Percentiles rank a stretch among this genome's conserved stretches.
Evolutionary conservation across 257 asterid species (phyloP).

Genomic region (Eustoma russellianum): DNA sequence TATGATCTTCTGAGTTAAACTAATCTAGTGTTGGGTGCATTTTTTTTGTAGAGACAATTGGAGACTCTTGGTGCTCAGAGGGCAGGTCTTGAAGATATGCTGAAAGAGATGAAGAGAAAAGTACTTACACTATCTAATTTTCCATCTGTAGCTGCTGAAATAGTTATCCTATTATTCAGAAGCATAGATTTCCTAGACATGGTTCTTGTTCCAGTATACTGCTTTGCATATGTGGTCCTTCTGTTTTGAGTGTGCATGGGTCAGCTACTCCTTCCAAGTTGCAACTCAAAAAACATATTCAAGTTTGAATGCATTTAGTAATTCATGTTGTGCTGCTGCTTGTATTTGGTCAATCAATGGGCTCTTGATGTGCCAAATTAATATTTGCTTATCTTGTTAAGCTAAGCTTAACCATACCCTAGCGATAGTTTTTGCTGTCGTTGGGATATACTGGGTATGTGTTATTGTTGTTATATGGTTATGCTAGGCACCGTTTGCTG

Average conservation of each 20-base stretch:
- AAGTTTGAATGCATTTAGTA: neutral
- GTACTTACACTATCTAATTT: constrained; percentile 18
- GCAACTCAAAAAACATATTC: too few relatives aligned
- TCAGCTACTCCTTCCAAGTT: too few relatives aligned
- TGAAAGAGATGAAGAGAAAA: constrained; percentile 99
- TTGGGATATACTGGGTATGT: too few relatives aligned
- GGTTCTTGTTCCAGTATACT: neutral
- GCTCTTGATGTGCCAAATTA: too few relatives aligned
- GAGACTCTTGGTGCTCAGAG: constrained; percentile 96
- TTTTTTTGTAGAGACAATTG: constrained; percentile 70
- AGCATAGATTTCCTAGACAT: neutral
- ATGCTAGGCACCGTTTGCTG: neutral
- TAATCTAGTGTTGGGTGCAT: neutral
- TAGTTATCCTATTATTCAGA: neutral
- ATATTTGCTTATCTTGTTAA: too few relatives aligned
- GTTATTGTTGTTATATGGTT: too few relatives aligned
- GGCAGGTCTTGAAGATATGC: constrained; percentile 98
- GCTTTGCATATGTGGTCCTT: neutral
- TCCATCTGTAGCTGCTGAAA: too few relatives aligned
- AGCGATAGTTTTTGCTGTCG: too few relatives aligned
- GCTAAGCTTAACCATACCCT: too few relatives aligned
- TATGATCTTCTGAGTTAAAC: neutral
- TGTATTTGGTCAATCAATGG: neutral
- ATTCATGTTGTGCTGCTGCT: neutral
- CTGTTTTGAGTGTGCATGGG: neutral